Percentiles rank a stretch among this genome's conserved stretches.
Conservation (phyloP, 139 green algal species). For the Volvox africanus region DNA sequence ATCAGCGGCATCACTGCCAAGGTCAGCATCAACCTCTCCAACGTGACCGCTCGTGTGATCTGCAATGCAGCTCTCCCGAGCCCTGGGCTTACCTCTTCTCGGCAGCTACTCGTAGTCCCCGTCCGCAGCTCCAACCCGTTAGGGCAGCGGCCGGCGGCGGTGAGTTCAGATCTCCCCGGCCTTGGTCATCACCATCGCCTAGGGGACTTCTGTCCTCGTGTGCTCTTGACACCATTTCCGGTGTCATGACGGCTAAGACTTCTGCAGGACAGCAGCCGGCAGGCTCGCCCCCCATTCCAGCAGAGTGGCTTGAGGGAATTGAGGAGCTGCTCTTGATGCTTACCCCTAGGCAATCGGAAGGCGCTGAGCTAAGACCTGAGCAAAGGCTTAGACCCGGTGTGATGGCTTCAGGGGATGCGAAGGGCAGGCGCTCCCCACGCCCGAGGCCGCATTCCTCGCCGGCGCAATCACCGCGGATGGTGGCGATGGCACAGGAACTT, state of each 20-base stretch:
- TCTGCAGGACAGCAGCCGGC: too few species aligned
- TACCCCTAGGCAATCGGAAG: background rate
- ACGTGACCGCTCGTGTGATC: background rate
- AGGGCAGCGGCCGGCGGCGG: background rate
- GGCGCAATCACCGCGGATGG: background rate
- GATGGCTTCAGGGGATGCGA: background rate
- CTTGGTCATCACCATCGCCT: background rate
- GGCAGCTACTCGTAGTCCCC: background rate
- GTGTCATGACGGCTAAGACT: too few species aligned
- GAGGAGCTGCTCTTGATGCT: background rate
- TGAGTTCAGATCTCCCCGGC: background rate
- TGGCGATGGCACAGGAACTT: background rate
- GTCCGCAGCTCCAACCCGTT: background rate
- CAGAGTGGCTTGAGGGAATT: slow-evolving; percentile 10
- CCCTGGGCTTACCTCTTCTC: background rate
- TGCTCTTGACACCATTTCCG: too few species aligned
- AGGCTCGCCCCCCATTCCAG: background rate
- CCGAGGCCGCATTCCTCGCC: background rate
- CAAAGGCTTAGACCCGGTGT: background rate
- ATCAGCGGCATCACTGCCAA: background rate
- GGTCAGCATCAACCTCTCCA: background rate
- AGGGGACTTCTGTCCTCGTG: too few species aligned
- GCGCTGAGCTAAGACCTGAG: background rate
- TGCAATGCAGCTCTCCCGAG: background rate
- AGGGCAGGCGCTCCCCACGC: too few species aligned